Conservation (phyloP, 2,329 filamentous ascomycete species). For the Alternaria sp. region DNA sequence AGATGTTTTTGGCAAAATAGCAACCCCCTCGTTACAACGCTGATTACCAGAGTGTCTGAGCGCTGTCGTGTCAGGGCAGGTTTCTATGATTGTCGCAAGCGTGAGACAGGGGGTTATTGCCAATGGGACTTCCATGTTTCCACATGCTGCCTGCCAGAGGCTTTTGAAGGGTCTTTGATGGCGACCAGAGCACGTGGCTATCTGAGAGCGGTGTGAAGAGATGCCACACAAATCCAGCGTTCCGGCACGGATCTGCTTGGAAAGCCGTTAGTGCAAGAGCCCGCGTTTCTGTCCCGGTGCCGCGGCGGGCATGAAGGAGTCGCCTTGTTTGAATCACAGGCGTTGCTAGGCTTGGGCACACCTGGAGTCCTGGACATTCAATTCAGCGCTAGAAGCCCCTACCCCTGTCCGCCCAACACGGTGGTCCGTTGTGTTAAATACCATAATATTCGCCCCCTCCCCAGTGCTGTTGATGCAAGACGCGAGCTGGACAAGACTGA, state of each 20-base stretch:
- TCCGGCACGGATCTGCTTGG: slow-evolving; percentile 44
- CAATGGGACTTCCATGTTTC: slow-evolving; percentile 34
- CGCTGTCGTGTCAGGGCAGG: slow-evolving; percentile 27
- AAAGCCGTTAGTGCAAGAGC: slow-evolving; percentile 39
- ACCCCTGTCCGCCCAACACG: slow-evolving; percentile 43
- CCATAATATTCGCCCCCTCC: slow-evolving; percentile 28
- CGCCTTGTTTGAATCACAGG: slow-evolving; percentile 27
- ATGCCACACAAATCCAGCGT: slow-evolving; percentile 29
- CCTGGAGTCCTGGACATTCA: slow-evolving; percentile 23
- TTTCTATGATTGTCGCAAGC: slow-evolving; percentile 30
- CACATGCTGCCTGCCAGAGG: slow-evolving; percentile 16
- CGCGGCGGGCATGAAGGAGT: slow-evolving; percentile 38
- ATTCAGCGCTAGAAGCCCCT: slow-evolving; percentile 35
- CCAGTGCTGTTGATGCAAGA: slow-evolving; percentile 21
- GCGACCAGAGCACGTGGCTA: slow-evolving; percentile 18
- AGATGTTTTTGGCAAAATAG: slow-evolving; percentile 27
- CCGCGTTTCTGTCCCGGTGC: slow-evolving; percentile 46
- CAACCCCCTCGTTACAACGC: slow-evolving; percentile 22
- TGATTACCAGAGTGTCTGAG: slow-evolving; percentile 26
- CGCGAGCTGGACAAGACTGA: slow-evolving; percentile 38
- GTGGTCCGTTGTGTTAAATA: slow-evolving; percentile 41
- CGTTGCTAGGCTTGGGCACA: slow-evolving; percentile 22
- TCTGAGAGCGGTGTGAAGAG: slow-evolving; percentile 36
- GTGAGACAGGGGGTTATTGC: slow-evolving; percentile 22
- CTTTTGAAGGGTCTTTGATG: slow-evolving; percentile 17